Evolutionary conservation across 1,284 basidiomycete species (phyloP), one percentile per base, ranked within the genome.

Genomic region (Ceratobasidium theobromae): DNA sequence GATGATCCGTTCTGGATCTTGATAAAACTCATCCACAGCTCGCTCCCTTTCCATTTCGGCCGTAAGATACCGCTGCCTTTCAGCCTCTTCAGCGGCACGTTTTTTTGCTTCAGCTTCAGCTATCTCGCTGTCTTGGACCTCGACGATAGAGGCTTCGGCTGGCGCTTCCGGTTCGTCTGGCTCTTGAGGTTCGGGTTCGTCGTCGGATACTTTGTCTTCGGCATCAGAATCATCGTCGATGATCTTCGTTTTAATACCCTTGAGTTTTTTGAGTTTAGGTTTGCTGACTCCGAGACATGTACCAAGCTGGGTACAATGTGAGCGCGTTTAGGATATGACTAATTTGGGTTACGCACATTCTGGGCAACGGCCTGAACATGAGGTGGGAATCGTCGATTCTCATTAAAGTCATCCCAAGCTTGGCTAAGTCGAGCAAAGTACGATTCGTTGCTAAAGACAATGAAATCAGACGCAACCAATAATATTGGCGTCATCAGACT

Each of bases 381-480:
- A 14, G 3, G 21, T 14, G 62, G 51, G 41, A 65, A 53, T 12
- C 51, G 62, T 16, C 62, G 49, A 28, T 65, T 65, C 16, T 65
- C 62, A 5, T 12, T 45, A 65, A 65, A 65, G 41, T 65, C 62
- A 28, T 65, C 46, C 27, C 43, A 52, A 5, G 62, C 51, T 53
- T 65, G 38, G 40, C 32, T 21, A 25, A 65, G n/a, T 35, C 62
- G 62, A 18, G 53, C 62, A 11, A 65, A 18, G 14, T 65, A 65
- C 1, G 51, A 46, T 25, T 65, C 62, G 41, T 30, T 27, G 5
- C 62, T 65, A 16, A 23, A 1, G 18, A 23, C 32, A 35, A 21
- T 3, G 5, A 23, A n/a, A 52, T 25, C 21, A n/a, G 27, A 3
- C 18, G 27, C 35, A 27, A 1, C 6, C n/a, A 6, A 11, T 25